phyloP scores from a whole-genome alignment of 805 yeast genomes.

The Priceomyces castillae region DNA sequence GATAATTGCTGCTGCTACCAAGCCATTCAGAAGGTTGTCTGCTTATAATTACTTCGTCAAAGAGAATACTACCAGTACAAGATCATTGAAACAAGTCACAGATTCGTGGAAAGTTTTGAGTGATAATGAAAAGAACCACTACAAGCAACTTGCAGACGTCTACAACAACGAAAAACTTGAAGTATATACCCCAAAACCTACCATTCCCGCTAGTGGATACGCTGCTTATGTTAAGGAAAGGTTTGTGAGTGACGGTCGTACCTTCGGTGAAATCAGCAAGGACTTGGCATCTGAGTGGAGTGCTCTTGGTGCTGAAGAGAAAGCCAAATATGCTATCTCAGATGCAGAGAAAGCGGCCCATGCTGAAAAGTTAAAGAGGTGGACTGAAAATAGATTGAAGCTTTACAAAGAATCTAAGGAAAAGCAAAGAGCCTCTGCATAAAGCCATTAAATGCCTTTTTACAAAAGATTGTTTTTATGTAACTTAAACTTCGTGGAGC shows the following conservation, averaged over 20 bases:
- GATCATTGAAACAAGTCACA: conserved; percentile 15
- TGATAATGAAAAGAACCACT: conserved; percentile 27
- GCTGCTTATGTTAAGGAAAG: conserved; percentile 29
- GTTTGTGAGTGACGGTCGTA: conserved; percentile 21
- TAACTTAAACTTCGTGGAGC: no score
- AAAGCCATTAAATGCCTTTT: no score
- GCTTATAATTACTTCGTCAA: conserved; percentile 25
- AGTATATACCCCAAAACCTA: conserved; percentile 33
- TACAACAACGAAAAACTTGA: conserved; percentile 24
- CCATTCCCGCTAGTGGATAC: conserved; percentile 28
- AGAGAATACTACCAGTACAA: conserved; percentile 12
- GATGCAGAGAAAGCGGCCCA: conserved; percentile 19
- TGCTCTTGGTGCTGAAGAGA: conserved; percentile 26
- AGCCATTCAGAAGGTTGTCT: conserved; percentile 21
- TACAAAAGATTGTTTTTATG: no score
- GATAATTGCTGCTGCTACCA: conserved; percentile 19
- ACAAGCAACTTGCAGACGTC: conserved; percentile 23
- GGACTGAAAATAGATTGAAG: conserved; percentile 30
- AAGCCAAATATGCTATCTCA: conserved; percentile 20
- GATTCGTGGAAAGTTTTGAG: conserved; percentile 27
- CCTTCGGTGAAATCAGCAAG: conserved; percentile 24
- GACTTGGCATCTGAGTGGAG: conserved; percentile 31
- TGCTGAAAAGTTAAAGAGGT: conserved; percentile 20
- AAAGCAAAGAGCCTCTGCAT: neutral
- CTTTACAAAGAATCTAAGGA: conserved; percentile 13